Evolutionary conservation across 2,329 filamentous ascomycete genomes (phyloP), one percentile per base, ranked within the genome.

Genomic region (Botryosphaeria dothidea): DNA sequence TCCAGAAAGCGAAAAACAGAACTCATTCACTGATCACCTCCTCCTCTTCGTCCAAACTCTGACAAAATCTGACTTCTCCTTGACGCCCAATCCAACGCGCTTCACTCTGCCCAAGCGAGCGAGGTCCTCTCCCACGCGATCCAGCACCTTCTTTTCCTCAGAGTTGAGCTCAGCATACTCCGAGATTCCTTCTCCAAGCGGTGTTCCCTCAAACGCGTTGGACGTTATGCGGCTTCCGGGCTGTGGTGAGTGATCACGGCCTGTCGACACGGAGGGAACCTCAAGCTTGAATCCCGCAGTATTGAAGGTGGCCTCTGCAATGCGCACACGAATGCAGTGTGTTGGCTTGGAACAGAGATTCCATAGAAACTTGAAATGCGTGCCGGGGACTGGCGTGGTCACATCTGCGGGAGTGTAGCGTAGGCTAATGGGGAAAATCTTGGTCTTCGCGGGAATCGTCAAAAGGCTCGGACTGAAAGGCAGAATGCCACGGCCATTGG

Each of bases 381-480:
- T 84, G 13, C 90, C 88, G 0, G 95, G 93, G 0, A 99, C 82
- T 0, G 95, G 94, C 0, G 95, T 97, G 0, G 94, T 96, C 66
- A 98, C 89, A 74, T 98, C 93, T 4, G 90, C 85, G 0, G 94
- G 91, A 0, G 92, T 91, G 77, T 98, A 99, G 61, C 93, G 88
- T 68, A 99, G 82, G 76, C 90, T 96, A 66, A 99, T 85, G 1
- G 95, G 93, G 80, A 96, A 98, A 69, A 99, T 92, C 73, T 89
- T 90, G 8, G 89, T 89, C 62, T 85, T 82, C 5, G 86, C 76
- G 0, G 89, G 87, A 0, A 87, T 86, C 17, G 88, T 85, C 2
- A 95, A 81, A 1, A 99, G 83, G 58, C 88, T 90, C 0, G 91
- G 92, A 67, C 90, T 92, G 64, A 97, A 87, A 1, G 92, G 91